Percentiles rank a stretch among this genome's conserved stretches.
These are phyloP conservation scores for Hydrangea macrophylla DNA, from an alignment of 148 eudicot genomes.

Conservation along the genomic window DNA sequence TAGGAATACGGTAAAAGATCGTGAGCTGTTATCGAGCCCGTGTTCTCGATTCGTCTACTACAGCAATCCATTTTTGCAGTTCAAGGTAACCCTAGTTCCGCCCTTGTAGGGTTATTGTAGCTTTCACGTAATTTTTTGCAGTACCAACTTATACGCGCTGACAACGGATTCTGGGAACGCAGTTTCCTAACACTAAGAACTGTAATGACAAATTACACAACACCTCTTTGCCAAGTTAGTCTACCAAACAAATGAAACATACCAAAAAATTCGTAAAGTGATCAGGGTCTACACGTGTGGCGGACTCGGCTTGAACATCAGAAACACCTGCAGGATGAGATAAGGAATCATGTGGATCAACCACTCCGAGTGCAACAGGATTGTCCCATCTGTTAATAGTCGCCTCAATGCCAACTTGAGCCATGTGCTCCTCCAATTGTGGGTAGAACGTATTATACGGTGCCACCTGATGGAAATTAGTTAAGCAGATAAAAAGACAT, in stretches of 20 bases:
- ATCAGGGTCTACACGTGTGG: conserved; percentile 80
- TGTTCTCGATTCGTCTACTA: too few species aligned
- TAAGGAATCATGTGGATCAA: conserved; percentile 94
- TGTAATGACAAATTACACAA: not conserved
- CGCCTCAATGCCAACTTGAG: conserved; percentile 77
- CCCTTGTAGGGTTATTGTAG: too few species aligned
- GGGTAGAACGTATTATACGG: conserved; percentile 90
- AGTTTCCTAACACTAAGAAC: too few species aligned
- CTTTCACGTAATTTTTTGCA: too few species aligned
- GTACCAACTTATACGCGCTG: too few species aligned
- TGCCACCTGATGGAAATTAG: conserved; percentile 58
- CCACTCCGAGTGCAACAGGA: conserved; percentile 75
- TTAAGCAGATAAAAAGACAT: not conserved
- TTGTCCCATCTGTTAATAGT: conserved; percentile 86
- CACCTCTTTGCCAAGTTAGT: not conserved
- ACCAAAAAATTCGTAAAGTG: conserved; percentile 89
- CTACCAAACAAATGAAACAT: conserved; percentile 17
- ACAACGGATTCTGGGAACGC: too few species aligned
- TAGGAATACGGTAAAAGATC: too few species aligned
- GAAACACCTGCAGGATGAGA: conserved; percentile 95
- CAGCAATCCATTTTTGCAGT: too few species aligned
- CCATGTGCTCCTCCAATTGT: conserved; percentile 91
- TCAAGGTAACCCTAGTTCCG: too few species aligned
- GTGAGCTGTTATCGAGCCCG: too few species aligned
- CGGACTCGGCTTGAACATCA: conserved; percentile 94